Base-by-base conservation (phyloP, 2,329 filamentous ascomycete species). In the Aspergillus costaricaensis region DNA sequence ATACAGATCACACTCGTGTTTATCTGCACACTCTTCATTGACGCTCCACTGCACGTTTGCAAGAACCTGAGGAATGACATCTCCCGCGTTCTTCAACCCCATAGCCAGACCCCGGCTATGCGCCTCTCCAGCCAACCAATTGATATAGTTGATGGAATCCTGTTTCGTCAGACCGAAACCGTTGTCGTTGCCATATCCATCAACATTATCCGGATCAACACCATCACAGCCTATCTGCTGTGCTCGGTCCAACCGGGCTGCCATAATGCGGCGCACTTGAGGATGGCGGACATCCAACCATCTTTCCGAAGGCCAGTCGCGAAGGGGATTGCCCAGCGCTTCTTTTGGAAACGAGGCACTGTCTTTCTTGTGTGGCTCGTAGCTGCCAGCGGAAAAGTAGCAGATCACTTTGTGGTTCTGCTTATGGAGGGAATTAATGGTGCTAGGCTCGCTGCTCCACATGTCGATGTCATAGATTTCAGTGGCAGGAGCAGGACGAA, bases 321-420 rank as follows among this genome's bases (percentile, higher is more conserved):
- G 79, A 4, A 91, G 76, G 4, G 17, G 3, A 6, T 47, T 47
- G 5, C 53, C 75, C 74, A 5, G 81, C 79, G 17, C 88, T 88
- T 41, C 86, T 71, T 64, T 90, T 88, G 0, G 75, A 71, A 1
- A 78, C 62, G 8, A 76, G 69, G 69, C 91, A 91, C 4, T 83
- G 67, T 27, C 68, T 70, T 14, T 81, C 79, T 70, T 91, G 77
- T 82, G 85, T 53, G 85, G 70, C 73, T 92, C 89, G 67, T 83
- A 90, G 5, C 85, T 88, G 1, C 89, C 89, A 0, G 87, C 88
- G 53, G 86, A 88, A 77, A 91, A 91, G 76, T 92, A 92, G 78
- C 89, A 92, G 61, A 91, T 87, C 51, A 91, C 84, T 62, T 84
- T 86, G 69, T 84, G 84, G 12, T 81, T 83, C 25, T 80, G 67